These are phyloP conservation scores for Schizochytrium sp. DNA, from an alignment of 108 stramenopile genomes.

Conservation along the genomic window DNA sequence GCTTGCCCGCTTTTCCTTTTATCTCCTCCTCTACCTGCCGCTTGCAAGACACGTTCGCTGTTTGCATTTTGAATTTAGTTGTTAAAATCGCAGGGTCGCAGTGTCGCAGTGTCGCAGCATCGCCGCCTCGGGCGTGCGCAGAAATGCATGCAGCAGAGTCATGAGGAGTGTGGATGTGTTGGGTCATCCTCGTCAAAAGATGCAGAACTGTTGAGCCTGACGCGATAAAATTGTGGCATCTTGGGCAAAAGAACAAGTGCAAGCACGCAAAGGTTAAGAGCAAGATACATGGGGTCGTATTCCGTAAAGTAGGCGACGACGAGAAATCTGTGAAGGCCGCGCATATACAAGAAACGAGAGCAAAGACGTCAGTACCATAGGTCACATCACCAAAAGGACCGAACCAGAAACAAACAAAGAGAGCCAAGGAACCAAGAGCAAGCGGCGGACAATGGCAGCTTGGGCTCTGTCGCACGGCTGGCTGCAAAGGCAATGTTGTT, in stretches of 20 bases:
- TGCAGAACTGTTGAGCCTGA: not conserved
- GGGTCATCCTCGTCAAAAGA: not conserved
- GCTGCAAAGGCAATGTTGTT: not conserved
- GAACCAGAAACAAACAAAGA: not conserved
- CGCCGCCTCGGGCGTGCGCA: not conserved
- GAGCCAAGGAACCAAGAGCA: not conserved
- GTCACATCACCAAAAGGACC: not conserved
- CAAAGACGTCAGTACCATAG: not conserved
- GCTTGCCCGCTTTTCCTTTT: too few relatives aligned
- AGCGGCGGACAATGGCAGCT: not conserved
- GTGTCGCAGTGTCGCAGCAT: too few relatives aligned
- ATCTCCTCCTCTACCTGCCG: too few relatives aligned
- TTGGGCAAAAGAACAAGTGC: not conserved
- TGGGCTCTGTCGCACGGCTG: not conserved
- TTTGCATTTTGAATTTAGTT: too few relatives aligned
- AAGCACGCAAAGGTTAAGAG: not conserved
- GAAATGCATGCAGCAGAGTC: not conserved
- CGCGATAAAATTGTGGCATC: conserved; percentile 1
- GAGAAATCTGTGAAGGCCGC: not conserved
- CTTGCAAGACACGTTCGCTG: too few relatives aligned
- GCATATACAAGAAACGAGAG: not conserved
- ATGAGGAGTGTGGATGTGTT: not conserved
- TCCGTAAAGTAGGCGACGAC: not conserved
- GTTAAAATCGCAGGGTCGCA: too few relatives aligned
- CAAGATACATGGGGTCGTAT: conserved; percentile 1